phyloP scores from a whole-genome alignment of 352 stramenopile species.

The Globisporangium cederbergense region DNA sequence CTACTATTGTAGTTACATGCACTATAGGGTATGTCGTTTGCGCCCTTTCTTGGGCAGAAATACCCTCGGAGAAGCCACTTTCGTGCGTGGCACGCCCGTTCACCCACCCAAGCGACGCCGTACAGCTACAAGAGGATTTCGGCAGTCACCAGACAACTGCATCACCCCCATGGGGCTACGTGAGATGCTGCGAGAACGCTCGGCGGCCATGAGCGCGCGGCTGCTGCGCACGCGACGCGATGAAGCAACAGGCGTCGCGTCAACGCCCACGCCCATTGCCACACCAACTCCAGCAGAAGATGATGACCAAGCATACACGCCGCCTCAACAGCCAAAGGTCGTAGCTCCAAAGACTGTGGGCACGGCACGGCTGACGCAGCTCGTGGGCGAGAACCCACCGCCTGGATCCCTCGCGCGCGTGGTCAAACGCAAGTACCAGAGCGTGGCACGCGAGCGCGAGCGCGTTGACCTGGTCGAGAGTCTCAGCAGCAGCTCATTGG shows the following conservation, averaged over 20 bases:
- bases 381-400: slow-evolving; percentile 35
- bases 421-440: slow-evolving; percentile 41
- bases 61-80: too few relatives aligned
- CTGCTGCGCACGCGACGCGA: not conserved
- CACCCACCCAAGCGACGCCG: too few relatives aligned
- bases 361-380: slow-evolving; percentile 19
- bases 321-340: not conserved
- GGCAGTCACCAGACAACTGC: not conserved
- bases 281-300: not conserved
- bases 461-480: slow-evolving; percentile 11
- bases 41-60: too few relatives aligned
- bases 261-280: not conserved
- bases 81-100: too few relatives aligned
- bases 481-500: not conserved
- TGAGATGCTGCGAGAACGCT: slow-evolving; percentile 1
- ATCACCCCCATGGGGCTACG: not conserved
- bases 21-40: too few relatives aligned
- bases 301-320: not conserved
- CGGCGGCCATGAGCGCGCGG: not conserved
- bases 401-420: slow-evolving; percentile 32
- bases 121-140: too few relatives aligned
- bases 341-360: not conserved
- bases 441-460: slow-evolving; percentile 31
- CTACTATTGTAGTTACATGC: too few relatives aligned
- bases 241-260: not conserved